Evolutionary conservation across 768 basidiomycete species (phyloP), one percentile per base, ranked within the genome.

Genomic region (Hypholoma fasciculare): DNA sequence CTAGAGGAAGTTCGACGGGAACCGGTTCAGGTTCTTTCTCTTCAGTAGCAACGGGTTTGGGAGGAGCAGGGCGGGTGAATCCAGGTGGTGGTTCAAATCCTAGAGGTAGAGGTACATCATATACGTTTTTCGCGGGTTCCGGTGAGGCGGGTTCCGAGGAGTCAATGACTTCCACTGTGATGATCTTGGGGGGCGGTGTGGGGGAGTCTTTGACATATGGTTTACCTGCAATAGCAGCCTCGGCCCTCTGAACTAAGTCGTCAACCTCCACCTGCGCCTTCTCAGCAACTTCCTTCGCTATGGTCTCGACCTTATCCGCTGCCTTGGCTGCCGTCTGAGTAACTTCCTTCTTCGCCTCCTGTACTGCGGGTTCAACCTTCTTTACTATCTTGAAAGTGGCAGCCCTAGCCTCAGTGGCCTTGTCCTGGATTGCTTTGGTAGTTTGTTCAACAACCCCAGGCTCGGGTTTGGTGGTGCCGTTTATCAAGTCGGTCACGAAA

Each of bases 21-120:
- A 69, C 69, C 16, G 59, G 36, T 57, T 65, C 54, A 61, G 69
- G n/a, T 51, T 69, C 43, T 26, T 51, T 27, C 56, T 61, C 56
- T 54, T 62, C 58, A 37, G 51, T 49, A 1, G 62, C 37, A 38
- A 61, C 63, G 43, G 61, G 63, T 48, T 85, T 84, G 30, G 81
- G 74, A 17, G 85, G 79, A 19, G 76, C 63, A 12, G 90, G 86
- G 39, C 86, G 81, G 56, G 81, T 78, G 71, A 86, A 98, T 17
- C 96, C 96, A 20, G 93, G 93, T 36, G 96, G 96, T 9, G 90
- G 93, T 71, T 98, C 95, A 70, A 92, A 93, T 12, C 95, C 96
- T 51, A 99, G 74, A n/a, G 96, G 97, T 20, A 98, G 78, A 6
- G 89, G 88, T 16, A 74, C 81, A 46, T 76, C 72, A 68, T 96